Evolutionary conservation across 129 eudicot species (phyloP), one percentile per base, ranked within the genome.

Genomic region (Ambrosia trifida): DNA sequence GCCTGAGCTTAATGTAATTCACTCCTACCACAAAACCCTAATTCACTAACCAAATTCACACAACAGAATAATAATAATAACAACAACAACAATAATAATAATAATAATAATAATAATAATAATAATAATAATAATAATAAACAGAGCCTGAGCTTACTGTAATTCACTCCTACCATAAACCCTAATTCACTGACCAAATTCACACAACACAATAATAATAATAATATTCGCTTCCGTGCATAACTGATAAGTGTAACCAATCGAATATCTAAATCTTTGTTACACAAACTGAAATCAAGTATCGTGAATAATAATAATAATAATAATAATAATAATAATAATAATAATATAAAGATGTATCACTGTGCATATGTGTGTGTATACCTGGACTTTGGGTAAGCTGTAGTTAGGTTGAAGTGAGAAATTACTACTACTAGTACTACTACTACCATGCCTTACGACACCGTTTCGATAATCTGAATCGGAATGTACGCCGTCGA

Each of bases 371-470:
- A 13, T n/a, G 30, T 36, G 33, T 56, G 52, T 35, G 51, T 61
- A 38, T 77, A 77, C 81, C 81, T 77, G 72, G 20, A 77, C 81
- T 77, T 77, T 77, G 14, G 30, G 72, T 28, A 75, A 70, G 67
- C 72, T 70, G 67, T 77, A 77, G 59, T 77, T 70, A 32, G 81
- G 81, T 77, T 77, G 81, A 70, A 77, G 76, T 70, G 77, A 64
- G 20, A 49, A 66, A 61, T 69, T 40, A 7, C 75, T 61, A n/a
- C 64, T 46, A 24, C 75, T 61, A n/a, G 56, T 46, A 24, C 14
- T 47, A 41, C 44, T 24, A 24, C 11, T 35, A 41, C 44, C 44
- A 7, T 63, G 76, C 44, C 81, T 30, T 4, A 49, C 19, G 6
- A 50, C 14, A 16, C 69, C 61, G 50, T 14, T 77, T 4, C 81